Percentiles rank a stretch among this genome's conserved stretches.
phyloP scores from a whole-genome alignment of 1,284 basidiomycete genomes.

The Xerocomus nothofagi region DNA sequence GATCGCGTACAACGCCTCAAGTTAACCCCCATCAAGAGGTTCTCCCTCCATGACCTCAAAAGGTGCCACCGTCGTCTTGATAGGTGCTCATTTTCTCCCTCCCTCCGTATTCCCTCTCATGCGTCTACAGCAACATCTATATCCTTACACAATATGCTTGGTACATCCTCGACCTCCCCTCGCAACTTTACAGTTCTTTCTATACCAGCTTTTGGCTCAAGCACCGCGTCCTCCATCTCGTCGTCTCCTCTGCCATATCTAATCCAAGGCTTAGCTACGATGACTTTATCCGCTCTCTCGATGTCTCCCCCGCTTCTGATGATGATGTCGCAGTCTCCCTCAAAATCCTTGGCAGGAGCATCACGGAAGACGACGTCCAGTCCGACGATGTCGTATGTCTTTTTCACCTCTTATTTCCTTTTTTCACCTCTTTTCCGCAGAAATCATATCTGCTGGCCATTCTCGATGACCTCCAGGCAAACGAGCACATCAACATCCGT shows the following conservation, averaged over 20 bases:
- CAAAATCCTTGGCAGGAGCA: constrained; percentile 34
- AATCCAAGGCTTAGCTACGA: constrained; percentile 37
- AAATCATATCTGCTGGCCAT: constrained; percentile 39
- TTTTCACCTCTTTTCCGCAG: constrained; percentile 26
- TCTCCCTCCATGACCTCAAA: constrained; percentile 46
- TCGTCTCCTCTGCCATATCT: constrained; percentile 40
- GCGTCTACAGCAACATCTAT: constrained; percentile 39
- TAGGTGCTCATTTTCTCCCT: constrained; percentile 31
- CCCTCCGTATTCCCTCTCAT: constrained; percentile 9
- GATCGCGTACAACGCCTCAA: constrained; percentile 38
- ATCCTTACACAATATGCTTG: constrained; percentile 50
- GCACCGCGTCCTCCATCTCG: constrained; percentile 48
- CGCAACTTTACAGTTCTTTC: constrained; percentile 41
- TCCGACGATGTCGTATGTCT: constrained; percentile 44
- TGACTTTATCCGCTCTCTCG: constrained; percentile 40
- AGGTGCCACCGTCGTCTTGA: constrained; percentile 35
- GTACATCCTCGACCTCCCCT: constrained; percentile 60
- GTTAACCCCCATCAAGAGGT: constrained; percentile 45
- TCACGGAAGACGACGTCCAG: constrained; percentile 41
- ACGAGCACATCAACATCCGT: constrained; percentile 33
- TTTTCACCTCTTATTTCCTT: not conserved
- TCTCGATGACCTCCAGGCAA: constrained; percentile 38
- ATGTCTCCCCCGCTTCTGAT: constrained; percentile 29
- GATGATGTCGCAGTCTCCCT: constrained; percentile 23
- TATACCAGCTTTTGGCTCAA: constrained; percentile 48